Base-by-base conservation (phyloP, 2,329 filamentous ascomycete species). In the Fusarium sarcochroum region DNA sequence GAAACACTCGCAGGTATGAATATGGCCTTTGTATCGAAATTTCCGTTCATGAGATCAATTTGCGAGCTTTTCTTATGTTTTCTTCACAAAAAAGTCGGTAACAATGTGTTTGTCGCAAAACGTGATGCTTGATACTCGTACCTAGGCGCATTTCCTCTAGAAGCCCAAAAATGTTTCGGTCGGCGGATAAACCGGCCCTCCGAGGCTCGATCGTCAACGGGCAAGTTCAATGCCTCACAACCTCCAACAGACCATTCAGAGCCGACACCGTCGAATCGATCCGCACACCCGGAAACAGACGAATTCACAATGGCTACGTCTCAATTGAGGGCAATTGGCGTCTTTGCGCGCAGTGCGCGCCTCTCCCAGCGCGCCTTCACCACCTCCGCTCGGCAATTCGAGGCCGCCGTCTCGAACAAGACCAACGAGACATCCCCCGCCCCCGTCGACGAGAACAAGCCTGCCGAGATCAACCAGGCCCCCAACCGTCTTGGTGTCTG, bases 401-500 rank as follows among this genome's bases (percentile, higher is more conserved):
- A 87, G 58, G 75, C 82, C 54, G 75, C 80, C 41, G 77, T 80
- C 52, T 76, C 82, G 45, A 72, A 78, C 58, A 74, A 77, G 61
- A 80, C 82, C 46, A 75, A 74, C 61, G 80, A 83, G 47, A 79
- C 81, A 37, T 75, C 77, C 9, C 81, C 83, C 59, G 79, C 82
- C 64, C 80, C 81, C 70, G 77, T 82, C 69, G 82, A 84, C 65
- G 81, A 79, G 52, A 68, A 73, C 64, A 75, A 77, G 62, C 73
- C 82, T 32, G 81, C 83, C 74, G 84, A 88, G 68, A 81, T 86
- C 58, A 81, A 85, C 79, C 96, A 99, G 84, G 93, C 95, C 32
- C 96, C 96, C 21, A 99, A 99, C 85, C 89, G 94, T 67, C 82
- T 85, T 62, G 88, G 82, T 7, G 87, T 93, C 63, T 99, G 96